Evolutionary conservation across 2,329 filamentous ascomycete genomes (phyloP), one percentile per base, ranked within the genome.

Genomic region (Microcera coccophila): DNA sequence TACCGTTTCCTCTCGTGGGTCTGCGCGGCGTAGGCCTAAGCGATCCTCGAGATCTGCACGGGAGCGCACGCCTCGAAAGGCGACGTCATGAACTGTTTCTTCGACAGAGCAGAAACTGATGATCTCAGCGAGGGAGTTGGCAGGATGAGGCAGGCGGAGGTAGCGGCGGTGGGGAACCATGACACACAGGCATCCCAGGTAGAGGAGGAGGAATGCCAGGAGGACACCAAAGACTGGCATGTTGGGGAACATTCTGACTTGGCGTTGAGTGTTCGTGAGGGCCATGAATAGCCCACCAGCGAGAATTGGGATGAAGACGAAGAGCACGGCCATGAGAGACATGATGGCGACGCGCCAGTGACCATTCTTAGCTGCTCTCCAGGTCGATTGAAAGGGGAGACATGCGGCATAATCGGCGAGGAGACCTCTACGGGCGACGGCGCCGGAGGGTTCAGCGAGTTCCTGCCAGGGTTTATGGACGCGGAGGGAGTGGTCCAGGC

Each of bases 81-180:
- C 78, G 9, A 81, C 74, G 58, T 95, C 90, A 4, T 78, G 72
- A 2, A 87, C 70, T 15, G 94, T 70, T 18, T 84, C 83, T 33
- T 82, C 83, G 53, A 84, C 82, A 45, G 87, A 81, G 32, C 91
- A 72, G 61, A 91, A 90, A 58, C 81, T 84, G 53, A 94, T 76
- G 17, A 90, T 73, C 61, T 90, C 88, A 1, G 86, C 85, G 15
- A 94, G 73, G 36, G 78, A 87, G 47, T 75, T 78, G 31, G 87
- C 81, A 4, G 75, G 74, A 60, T 94, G 89, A 0, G 89, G 88
- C 2, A 95, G 75, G 32, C 82, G 71, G 52, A 82, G 79, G 29
- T 74, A 70, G 32, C 71, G 67, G 12, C 86, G 76, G 11, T 71
- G 67, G 1, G 84, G 84, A 54, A 85, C 68, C 43, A 88, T 67